Evolutionary conservation across 176 grass and related monocot genomes (phyloP), one percentile per base, ranked within the genome.

Genomic region (Cocos nucifera): DNA sequence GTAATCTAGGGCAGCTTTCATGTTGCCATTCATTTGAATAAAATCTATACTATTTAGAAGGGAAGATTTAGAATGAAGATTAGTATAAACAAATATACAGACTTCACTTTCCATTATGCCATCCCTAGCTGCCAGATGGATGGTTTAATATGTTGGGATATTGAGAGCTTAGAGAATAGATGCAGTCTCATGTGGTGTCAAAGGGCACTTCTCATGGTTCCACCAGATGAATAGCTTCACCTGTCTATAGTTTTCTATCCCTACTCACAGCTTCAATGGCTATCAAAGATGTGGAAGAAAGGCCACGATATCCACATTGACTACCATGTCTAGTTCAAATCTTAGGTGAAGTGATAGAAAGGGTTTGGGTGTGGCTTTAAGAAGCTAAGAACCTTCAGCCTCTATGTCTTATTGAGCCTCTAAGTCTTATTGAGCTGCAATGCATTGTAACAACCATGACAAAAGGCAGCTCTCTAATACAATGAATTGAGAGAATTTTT

Each of bases 321-420:
- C 84, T 85, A 70, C 87, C 93, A 98, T 92, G 75, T 98, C 84
- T 55, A 87, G 93, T 77, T 98, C 93, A 71, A 98, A 98, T 62
- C 93, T 81, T 29, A 98, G 76, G 70, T 98, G 87, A 53, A 98
- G 79, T 3, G 93, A 85, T n/a, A 97, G 51, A 73, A 92, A 98
- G 22, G 93, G 93, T 76, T 92, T 98, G 50, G 87, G 87, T 80
- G 92, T 88, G 9, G 76, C 64, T 64, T 80, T 59, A 4, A 92
- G 68, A 63, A 98, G 87, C 15, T 79, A 39, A 57, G 53, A 44
- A 75, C 78, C 87, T 79, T 86, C 88, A 12, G 57, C 52, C 73
- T 86, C 81, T n/a, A n/a, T n/a, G n/a, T n/a, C n/a, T n/a, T n/a
- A n/a, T n/a, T n/a, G n/a, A n/a, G n/a, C n/a, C n/a, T n/a, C 72